phyloP scores from a whole-genome alignment of 2,329 filamentous ascomycete species.

The Lecanicillium sp. region DNA sequence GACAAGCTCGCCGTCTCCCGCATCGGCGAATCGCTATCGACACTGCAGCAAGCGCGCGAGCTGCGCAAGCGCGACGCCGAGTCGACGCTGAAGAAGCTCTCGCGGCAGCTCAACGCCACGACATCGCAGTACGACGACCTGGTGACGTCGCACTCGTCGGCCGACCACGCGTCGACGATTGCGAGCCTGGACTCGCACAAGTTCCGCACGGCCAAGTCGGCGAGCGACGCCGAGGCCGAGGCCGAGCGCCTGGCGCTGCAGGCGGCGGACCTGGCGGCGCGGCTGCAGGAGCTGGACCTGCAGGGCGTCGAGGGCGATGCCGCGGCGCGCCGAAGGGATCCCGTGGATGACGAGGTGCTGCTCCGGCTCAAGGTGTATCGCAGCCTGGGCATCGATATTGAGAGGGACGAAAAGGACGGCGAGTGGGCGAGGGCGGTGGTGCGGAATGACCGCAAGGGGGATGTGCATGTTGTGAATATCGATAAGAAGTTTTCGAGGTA shows the following conservation, averaged over 20 bases:
- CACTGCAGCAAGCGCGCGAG: conserved; percentile 77
- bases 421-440: conserved; percentile 83
- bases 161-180: conserved; percentile 76
- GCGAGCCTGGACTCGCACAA: conserved; percentile 85
- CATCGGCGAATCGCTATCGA: conserved; percentile 74
- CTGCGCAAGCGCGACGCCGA: conserved; percentile 67
- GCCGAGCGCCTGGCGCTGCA: conserved; percentile 83
- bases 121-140: conserved; percentile 71
- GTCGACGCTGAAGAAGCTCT: conserved; percentile 60
- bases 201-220: conserved; percentile 88
- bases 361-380: conserved; percentile 86
- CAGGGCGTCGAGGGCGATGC: conserved; percentile 72
- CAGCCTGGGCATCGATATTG: conserved; percentile 82
- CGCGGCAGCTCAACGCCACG: conserved; percentile 68
- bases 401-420: conserved; percentile 63
- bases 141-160: conserved; percentile 64
- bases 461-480: conserved; percentile 91
- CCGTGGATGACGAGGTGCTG: conserved; percentile 56
- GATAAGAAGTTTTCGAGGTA: conserved; percentile 85
- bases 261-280: conserved; percentile 64
- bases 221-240: conserved; percentile 84
- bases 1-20: conserved; percentile 80
- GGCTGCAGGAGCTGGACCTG: conserved; percentile 74
- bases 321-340: conserved; percentile 25
- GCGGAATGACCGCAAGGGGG: conserved; percentile 76